These are phyloP conservation scores for Collybiopsis luxurians DNA, from an alignment of 768 basidiomycete genomes.

Conservation along the genomic window DNA sequence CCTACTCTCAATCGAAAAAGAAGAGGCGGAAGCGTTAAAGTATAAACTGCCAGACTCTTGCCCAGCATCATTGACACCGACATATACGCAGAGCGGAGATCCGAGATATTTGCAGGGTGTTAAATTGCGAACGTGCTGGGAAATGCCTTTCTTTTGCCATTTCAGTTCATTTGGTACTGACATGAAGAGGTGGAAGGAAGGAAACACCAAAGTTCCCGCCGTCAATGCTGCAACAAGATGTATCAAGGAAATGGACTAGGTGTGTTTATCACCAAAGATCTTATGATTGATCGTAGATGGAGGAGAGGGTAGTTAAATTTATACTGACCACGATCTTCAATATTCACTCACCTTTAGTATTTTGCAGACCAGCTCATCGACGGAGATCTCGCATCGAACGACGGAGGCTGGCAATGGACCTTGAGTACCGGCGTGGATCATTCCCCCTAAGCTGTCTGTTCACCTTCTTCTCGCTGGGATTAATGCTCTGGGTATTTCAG, in stretches of 20 bases:
- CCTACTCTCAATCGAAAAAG: no score
- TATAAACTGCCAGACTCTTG: no score
- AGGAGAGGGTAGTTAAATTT: slow-evolving; percentile 54
- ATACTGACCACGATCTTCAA: neutral
- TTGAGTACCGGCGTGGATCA: slow-evolving; percentile 85
- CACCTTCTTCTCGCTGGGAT: no score
- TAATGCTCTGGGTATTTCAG: no score
- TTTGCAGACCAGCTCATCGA: slow-evolving; percentile 91
- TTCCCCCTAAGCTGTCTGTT: no score
- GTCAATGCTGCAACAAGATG: slow-evolving; percentile 87
- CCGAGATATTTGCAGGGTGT: no score
- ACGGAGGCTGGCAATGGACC: slow-evolving; percentile 90
- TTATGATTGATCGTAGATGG: slow-evolving; percentile 93
- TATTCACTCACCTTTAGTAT: slow-evolving; percentile 44
- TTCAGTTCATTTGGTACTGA: no score
- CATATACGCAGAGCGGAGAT: no score
- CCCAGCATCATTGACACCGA: no score
- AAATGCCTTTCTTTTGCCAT: no score
- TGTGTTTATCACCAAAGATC: slow-evolving; percentile 77
- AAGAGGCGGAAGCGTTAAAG: no score
- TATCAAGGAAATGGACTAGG: slow-evolving; percentile 60
- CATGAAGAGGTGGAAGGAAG: slow-evolving; percentile 71
- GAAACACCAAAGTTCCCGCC: slow-evolving; percentile 85
- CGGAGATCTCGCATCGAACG: slow-evolving; percentile 87
- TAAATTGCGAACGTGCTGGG: no score